Conservation (phyloP, 129 eudicot genomes). For the Saussurea involucrata region DNA sequence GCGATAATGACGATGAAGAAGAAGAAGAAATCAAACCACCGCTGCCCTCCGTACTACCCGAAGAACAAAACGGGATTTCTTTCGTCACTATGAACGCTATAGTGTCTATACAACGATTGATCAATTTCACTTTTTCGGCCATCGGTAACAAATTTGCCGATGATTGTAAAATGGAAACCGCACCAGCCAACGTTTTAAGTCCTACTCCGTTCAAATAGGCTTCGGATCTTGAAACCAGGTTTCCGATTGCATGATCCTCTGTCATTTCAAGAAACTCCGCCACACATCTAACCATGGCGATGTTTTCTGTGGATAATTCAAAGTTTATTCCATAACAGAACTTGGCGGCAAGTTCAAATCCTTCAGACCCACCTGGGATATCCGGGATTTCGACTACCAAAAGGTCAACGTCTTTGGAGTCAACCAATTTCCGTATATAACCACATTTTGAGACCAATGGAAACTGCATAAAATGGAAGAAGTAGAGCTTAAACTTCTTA, state of each 20-base stretch:
- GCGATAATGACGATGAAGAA: constrained; percentile 25
- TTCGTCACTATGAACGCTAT: constrained; percentile 73
- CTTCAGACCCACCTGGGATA: constrained; percentile 82
- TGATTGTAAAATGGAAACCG: constrained; percentile 60
- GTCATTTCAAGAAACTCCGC: constrained; percentile 96
- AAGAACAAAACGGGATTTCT: constrained; percentile 47
- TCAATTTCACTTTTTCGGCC: constrained; percentile 69
- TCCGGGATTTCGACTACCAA: constrained; percentile 56
- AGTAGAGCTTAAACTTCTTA: background rate
- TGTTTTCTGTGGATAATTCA: constrained; percentile 69
- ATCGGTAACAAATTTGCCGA: constrained; percentile 53
- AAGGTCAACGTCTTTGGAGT: constrained; percentile 32
- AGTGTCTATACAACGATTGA: constrained; percentile 72
- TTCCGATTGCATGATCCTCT: constrained; percentile 76
- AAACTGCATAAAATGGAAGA: constrained; percentile 44
- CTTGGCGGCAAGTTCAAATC: constrained; percentile 90
- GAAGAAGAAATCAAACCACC: constrained; percentile 34
- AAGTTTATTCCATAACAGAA: constrained; percentile 92
- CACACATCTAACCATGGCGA: constrained; percentile 79
- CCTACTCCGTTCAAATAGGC: constrained; percentile 74
- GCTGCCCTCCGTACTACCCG: constrained; percentile 22
- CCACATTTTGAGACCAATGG: constrained; percentile 91
- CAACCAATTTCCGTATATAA: constrained; percentile 53
- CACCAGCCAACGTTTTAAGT: constrained; percentile 51
- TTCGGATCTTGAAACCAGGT: constrained; percentile 71